phyloP scores from a whole-genome alignment of 1,139 yeast species.

The Yamadazyma diddensiae region DNA sequence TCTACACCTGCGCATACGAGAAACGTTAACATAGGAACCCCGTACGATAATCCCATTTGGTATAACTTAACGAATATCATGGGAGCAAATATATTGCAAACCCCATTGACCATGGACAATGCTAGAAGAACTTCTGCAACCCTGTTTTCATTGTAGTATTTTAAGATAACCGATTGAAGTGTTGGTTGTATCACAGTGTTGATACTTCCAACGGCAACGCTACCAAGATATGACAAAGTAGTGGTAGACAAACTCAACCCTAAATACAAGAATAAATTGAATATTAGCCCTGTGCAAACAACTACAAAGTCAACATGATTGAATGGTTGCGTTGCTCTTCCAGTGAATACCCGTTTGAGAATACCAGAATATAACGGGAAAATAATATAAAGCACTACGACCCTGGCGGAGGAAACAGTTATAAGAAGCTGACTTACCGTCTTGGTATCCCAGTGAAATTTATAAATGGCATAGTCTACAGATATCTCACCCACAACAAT shows the following conservation, averaged over 20 bases:
- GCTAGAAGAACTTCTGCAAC: constrained; percentile 43
- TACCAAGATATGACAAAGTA: constrained; percentile 18
- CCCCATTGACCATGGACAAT: constrained; percentile 26
- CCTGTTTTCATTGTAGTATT: constrained; percentile 38
- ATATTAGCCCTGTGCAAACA: constrained; percentile 22
- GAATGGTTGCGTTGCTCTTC: constrained; percentile 24
- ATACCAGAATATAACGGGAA: constrained; percentile 33
- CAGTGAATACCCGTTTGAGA: constrained; percentile 29
- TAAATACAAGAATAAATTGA: constrained; percentile 44
- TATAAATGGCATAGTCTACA: constrained; percentile 56
- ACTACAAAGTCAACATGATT: constrained; percentile 47
- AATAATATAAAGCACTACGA: constrained; percentile 29
- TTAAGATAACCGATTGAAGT: constrained; percentile 32
- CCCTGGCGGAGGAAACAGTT: constrained; percentile 44
- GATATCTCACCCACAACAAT: constrained; percentile 45
- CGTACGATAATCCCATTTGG: constrained; percentile 14
- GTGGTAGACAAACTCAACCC: constrained; percentile 20
- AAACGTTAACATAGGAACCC: constrained; percentile 8
- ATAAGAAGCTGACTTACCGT: constrained; percentile 62
- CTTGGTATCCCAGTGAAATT: constrained; percentile 57
- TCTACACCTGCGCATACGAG: constrained; percentile 6
- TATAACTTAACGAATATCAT: constrained; percentile 22
- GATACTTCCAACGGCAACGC: constrained; percentile 40
- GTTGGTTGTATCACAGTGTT: constrained; percentile 41
- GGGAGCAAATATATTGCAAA: constrained; percentile 18